Evolutionary conservation across 2,329 filamentous ascomycete species (phyloP).

Genomic region (Corynespora cassiicola): DNA sequence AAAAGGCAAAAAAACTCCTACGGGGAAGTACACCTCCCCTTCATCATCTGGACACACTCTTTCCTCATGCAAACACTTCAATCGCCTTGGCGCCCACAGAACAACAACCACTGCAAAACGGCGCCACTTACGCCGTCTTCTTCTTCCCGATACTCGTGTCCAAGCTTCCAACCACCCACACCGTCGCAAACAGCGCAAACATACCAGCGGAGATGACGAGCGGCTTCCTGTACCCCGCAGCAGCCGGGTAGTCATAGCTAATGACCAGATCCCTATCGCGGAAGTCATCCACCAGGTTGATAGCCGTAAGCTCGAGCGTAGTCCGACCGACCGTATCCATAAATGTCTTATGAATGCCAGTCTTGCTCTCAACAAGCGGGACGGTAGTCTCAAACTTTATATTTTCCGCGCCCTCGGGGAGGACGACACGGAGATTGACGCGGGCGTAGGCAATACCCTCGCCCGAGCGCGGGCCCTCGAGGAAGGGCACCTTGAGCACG

Average conservation of each 20-base stretch:
- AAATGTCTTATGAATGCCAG: conserved; percentile 80
- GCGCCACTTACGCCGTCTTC: conserved; percentile 44
- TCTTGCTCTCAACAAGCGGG: conserved; percentile 69
- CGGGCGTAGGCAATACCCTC: conserved; percentile 89
- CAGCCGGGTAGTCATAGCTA: conserved; percentile 82
- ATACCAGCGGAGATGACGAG: conserved; percentile 78
- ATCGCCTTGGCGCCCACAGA: no score
- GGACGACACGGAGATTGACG: conserved; percentile 78
- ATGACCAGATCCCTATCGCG: conserved; percentile 84
- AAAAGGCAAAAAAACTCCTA: conserved; percentile 1
- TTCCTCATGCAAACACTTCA: neutral
- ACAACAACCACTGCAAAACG: no score
- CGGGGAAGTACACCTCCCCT: neutral
- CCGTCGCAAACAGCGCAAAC: conserved; percentile 74
- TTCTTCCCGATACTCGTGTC: conserved; percentile 79
- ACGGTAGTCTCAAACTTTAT: conserved; percentile 78
- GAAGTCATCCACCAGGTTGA: conserved; percentile 90
- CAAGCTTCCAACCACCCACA: conserved; percentile 78
- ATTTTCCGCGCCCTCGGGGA: conserved; percentile 91
- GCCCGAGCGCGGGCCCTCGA: conserved; percentile 85
- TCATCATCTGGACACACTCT: neutral
- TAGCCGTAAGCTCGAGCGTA: conserved; percentile 76
- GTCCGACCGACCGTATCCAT: conserved; percentile 93
- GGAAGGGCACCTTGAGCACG: conserved; percentile 86
- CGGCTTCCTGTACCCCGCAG: conserved; percentile 83